Evolutionary conservation across 306 rosid species (phyloP), one percentile per base, ranked within the genome.

Genomic region (Hippophae tibetana): DNA sequence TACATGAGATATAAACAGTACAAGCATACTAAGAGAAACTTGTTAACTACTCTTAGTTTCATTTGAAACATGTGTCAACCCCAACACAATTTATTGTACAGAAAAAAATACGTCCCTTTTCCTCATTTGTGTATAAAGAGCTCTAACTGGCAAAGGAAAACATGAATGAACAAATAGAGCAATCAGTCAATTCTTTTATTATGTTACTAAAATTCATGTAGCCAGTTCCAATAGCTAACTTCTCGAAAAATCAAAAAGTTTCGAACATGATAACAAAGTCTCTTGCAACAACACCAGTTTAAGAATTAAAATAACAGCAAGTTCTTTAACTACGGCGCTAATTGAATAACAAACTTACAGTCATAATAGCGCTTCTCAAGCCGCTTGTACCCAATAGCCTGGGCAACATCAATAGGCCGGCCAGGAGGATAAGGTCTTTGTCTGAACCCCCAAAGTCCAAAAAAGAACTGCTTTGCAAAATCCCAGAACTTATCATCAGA

Each of bases 341-440:
- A 6, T 53, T 43, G 57, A 67, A 7, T 5, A 18, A n/a, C 43
- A 70, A 47, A 84, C 96, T 90, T 62, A 92, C 96, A 87, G 57
- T 92, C 98, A 81, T 83, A 81, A 75, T 87, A 87, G 13, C 93
- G 84, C 72, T 27, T 65, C 75, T 92, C 98, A 10, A 92, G 96
- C 10, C 13, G 59, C 76, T 87, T 83, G 64, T 92, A 92, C n/a
- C 98, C 98, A 52, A 87, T 81, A 5, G 96, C 84, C 71, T 87
- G 98, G 9, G 98, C 95, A 54, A 69, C 95, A 62, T 92, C 98
- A 11, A 72, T 85, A n/a, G 98, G 98, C 63, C 80, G 89, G 13
- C 81, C 76, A 0, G 95, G 72, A 4, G 98, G 96, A 38, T 92
- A 92, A 5, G 95, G 95, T 50, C 96, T 61, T 74, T 92, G 98